Conservation (phyloP, 2,329 filamentous ascomycete genomes). For the Balansia obtecta region DNA sequence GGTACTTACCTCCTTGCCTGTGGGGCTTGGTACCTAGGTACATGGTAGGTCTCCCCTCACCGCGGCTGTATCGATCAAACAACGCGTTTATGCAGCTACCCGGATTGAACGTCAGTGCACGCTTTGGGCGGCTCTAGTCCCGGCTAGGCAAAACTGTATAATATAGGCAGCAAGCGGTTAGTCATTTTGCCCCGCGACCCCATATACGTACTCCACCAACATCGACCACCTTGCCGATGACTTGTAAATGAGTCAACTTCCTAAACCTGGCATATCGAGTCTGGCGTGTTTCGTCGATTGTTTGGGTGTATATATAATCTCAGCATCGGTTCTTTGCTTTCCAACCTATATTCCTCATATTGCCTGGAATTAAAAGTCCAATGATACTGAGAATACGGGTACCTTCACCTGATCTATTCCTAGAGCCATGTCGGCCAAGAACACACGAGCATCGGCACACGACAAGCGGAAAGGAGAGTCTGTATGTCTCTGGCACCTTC, state of each 20-base stretch:
- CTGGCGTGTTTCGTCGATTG: background rate
- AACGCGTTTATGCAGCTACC: slow-evolving; percentile 1
- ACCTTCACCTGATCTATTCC: slow-evolving; percentile 9
- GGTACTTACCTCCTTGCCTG: no score
- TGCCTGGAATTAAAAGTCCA: slow-evolving; percentile 2
- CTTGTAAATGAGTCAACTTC: slow-evolving; percentile 6
- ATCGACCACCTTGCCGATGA: slow-evolving; percentile 3
- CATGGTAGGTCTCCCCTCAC: no score
- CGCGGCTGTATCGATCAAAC: background rate
- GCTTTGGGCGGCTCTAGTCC: no score
- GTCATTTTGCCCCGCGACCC: background rate
- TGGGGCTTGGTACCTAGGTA: no score
- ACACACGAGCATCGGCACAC: slow-evolving; percentile 52
- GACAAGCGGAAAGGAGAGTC: slow-evolving; percentile 82
- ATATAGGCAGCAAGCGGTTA: no score
- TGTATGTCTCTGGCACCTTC: slow-evolving; percentile 32
- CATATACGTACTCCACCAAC: no score
- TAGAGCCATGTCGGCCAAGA: slow-evolving; percentile 39
- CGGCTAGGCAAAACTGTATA: no score
- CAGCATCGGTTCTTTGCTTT: no score
- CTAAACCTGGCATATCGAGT: slow-evolving; percentile 4
- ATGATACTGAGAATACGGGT: slow-evolving; percentile 18
- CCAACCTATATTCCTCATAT: no score
- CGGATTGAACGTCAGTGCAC: background rate
- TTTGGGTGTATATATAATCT: no score